Evolutionary conservation across 495 filamentous ascomycete species (phyloP), one percentile per base, ranked within the genome.

Genomic region (Penicillium crystallinum): DNA sequence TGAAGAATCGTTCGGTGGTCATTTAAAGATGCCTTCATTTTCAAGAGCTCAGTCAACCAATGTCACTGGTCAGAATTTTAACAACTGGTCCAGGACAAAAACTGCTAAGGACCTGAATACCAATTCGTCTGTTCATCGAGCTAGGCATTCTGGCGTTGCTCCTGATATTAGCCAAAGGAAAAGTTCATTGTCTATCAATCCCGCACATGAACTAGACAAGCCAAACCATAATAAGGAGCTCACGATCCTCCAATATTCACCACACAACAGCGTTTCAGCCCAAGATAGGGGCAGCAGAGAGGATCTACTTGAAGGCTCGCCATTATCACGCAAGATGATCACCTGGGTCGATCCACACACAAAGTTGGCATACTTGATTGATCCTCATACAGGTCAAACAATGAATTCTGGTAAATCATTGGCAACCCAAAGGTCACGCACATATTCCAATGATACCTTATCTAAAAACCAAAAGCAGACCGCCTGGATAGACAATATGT

Each of bases 291-390:
- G 7, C 15, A 25, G 11, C 15, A n/a, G 4, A 25, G 4, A 29
- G 17, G 17, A 27, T 19, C 9, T 9, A 17, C n/a, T 17, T 17
- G 40, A 9, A 4, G n/a, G 47, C 21, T n/a, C n/a, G n/a, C n/a
- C 43, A 2, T 15, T 50, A 1, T 17, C 46, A 12, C 74, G 77
- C 36, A 66, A 70, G 2, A 62, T 71, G 0, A 69, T 88, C 11
- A 53, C 71, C 19, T 95, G 88, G 90, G 71, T 69, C n/a, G 81
- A 93, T 56, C 88, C 86, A 2, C 53, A 64, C 8, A 88, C 85
- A 4, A 84, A 81, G 49, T 70, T 75, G 52, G 74, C 58, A 5
- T 76, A 82, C 44, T 59, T 77, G 15, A 68, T 90, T 17, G 82
- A 88, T 57, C 62, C 73, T 11, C 73, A 80, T 33, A 90, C 85